Evolutionary conservation across 1,284 basidiomycete genomes (phyloP).

Genomic region (Puccinia horiana): DNA sequence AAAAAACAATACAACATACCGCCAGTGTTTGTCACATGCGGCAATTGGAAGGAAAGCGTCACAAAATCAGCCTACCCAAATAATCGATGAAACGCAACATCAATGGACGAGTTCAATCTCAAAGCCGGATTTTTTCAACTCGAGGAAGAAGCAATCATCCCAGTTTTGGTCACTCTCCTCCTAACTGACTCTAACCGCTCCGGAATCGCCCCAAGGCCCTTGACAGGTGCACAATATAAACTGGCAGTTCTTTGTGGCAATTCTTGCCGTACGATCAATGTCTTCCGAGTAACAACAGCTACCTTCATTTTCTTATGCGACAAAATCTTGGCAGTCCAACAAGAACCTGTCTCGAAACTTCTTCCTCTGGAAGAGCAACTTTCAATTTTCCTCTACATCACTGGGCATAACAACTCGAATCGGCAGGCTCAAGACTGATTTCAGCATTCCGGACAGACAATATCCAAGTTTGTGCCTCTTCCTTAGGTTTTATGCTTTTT

Average conservation of each 20-base stretch:
- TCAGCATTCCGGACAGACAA: slow-evolving; percentile 53
- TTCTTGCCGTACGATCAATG: background rate
- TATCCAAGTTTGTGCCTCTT: background rate
- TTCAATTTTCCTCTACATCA: background rate
- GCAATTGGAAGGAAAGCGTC: too few species aligned
- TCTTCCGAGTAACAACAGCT: background rate
- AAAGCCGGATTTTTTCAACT: too few species aligned
- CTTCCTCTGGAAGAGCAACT: background rate
- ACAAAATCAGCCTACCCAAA: too few species aligned
- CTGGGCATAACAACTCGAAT: background rate
- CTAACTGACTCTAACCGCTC: too few species aligned
- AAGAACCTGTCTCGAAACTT: background rate
- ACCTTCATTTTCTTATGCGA: background rate
- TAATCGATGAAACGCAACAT: too few species aligned
- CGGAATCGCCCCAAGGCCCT: background rate
- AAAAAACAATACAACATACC: too few species aligned
- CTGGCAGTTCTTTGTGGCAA: background rate
- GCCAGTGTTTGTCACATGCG: too few species aligned
- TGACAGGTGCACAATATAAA: background rate
- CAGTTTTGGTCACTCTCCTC: too few species aligned
- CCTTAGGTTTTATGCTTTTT: too few species aligned
- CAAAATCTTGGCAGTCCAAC: background rate
- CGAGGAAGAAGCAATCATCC: too few species aligned
- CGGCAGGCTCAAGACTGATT: slow-evolving; percentile 48
- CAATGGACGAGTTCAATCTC: too few species aligned